Evolutionary conservation across 129 eudicot genomes (phyloP).

Genomic region (Rutidosis leptorrhynchoides): DNA sequence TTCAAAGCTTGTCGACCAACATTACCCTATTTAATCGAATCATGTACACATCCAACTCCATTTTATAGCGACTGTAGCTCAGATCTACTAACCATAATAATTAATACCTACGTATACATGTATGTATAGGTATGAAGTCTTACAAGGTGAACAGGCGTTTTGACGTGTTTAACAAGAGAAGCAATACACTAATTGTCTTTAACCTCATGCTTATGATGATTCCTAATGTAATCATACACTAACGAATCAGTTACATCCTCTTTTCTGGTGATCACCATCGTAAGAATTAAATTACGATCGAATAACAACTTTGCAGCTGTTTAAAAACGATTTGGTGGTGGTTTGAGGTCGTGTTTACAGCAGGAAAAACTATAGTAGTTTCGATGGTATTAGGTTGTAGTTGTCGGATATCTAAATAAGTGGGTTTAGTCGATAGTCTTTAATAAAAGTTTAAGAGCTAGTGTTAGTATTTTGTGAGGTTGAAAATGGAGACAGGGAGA

Average conservation of each 20-base stretch:
- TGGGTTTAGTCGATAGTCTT: no score
- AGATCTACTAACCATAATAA: slow-evolving; percentile 19
- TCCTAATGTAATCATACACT: slow-evolving; percentile 57
- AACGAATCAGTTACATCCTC: slow-evolving; percentile 28
- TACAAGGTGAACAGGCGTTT: slow-evolving; percentile 76
- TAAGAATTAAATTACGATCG: neutral
- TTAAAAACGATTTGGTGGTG: no score
- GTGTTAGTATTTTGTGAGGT: no score
- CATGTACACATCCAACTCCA: slow-evolving; percentile 18
- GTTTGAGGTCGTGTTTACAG: no score
- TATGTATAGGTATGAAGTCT: slow-evolving; percentile 19
- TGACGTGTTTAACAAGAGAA: slow-evolving; percentile 72
- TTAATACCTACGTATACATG: neutral
- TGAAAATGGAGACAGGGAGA: no score
- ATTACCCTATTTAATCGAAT: neutral
- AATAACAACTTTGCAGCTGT: no score
- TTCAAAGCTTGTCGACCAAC: no score
- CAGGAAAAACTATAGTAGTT: no score
- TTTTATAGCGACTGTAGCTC: neutral
- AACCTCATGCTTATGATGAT: slow-evolving; percentile 69
- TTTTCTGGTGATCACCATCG: slow-evolving; percentile 31
- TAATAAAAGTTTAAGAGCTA: no score
- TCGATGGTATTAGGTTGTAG: no score
- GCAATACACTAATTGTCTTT: slow-evolving; percentile 78
- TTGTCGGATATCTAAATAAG: no score